Conservation (phyloP, 2,329 filamentous ascomycete species). For the Fulvia fulva region DNA sequence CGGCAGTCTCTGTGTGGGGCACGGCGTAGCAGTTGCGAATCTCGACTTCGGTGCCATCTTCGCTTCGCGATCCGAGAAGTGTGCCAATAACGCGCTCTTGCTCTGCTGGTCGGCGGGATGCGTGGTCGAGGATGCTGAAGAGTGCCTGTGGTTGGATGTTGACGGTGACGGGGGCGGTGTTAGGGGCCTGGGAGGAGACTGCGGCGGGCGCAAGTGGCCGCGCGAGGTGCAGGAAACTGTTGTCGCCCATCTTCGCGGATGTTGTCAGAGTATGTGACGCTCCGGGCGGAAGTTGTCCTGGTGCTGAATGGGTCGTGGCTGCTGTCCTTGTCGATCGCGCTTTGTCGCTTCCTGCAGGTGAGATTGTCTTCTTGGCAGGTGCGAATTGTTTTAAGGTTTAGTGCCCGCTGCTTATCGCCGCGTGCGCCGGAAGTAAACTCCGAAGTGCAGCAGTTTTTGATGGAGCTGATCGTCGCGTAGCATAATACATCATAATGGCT, state of each 20-base stretch:
- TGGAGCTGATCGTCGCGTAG: no score
- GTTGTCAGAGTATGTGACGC: neutral
- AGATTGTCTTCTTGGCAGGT: neutral
- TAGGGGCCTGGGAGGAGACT: constrained; percentile 69
- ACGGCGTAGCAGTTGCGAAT: constrained; percentile 97
- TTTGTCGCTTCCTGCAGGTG: neutral
- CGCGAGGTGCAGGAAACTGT: constrained; percentile 91
- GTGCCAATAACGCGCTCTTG: constrained; percentile 96
- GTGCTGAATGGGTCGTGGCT: constrained; percentile 2
- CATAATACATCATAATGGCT: constrained; percentile 18
- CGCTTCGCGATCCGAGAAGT: constrained; percentile 84
- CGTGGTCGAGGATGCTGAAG: constrained; percentile 77
- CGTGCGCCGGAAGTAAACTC: neutral
- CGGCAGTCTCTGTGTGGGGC: constrained; percentile 94
- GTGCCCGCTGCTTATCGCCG: neutral
- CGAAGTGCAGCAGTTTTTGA: neutral
- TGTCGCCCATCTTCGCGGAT: constrained; percentile 39
- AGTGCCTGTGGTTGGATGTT: constrained; percentile 87
- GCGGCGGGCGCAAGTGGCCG: constrained; percentile 81
- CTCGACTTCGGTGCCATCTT: constrained; percentile 95
- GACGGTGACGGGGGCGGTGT: constrained; percentile 87
- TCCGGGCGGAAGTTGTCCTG: constrained; percentile 11
- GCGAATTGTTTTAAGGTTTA: neutral
- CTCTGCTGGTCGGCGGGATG: constrained; percentile 83
- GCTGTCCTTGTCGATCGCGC: neutral